Conservation (phyloP, 2,329 filamentous ascomycete species). For the Cladosporium sp. region DNA sequence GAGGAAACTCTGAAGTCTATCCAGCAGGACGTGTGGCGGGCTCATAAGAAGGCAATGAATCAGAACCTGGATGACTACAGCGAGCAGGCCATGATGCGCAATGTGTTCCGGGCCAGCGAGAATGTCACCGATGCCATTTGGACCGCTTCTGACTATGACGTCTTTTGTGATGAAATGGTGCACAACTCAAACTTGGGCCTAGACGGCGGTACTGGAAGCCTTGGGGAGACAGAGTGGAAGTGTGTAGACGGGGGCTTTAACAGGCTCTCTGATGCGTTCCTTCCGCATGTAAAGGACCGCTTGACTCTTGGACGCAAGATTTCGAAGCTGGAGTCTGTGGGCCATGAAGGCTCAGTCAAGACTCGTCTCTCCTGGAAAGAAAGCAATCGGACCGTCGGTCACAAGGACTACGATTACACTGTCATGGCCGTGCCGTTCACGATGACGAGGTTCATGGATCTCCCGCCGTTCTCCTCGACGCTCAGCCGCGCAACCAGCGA, state of each 20-base stretch:
- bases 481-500: slow-evolving; percentile 11
- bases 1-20: slow-evolving; percentile 10
- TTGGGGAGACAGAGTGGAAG: slow-evolving; percentile 14
- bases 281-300: slow-evolving; percentile 51
- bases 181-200: slow-evolving; percentile 12
- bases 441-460: slow-evolving; percentile 11
- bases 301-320: slow-evolving; percentile 52
- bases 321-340: slow-evolving; percentile 38
- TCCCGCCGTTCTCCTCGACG: slow-evolving; percentile 11
- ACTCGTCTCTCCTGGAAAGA: slow-evolving; percentile 50
- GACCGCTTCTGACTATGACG: slow-evolving; percentile 12
- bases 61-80: slow-evolving; percentile 9
- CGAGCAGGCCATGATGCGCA: slow-evolving; percentile 11
- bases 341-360: slow-evolving; percentile 15
- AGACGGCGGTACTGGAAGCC: slow-evolving; percentile 5
- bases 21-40: slow-evolving; percentile 8
- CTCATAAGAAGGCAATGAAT: slow-evolving; percentile 8
- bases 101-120: slow-evolving; percentile 5
- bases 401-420: slow-evolving; percentile 14
- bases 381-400: slow-evolving; percentile 33
- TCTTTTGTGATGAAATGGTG: slow-evolving; percentile 11
- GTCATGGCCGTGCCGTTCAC: slow-evolving; percentile 16
- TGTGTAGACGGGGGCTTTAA: slow-evolving; percentile 53
- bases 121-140: slow-evolving; percentile 14
- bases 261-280: slow-evolving; percentile 55